Evolutionary conservation across 805 yeast genomes (phyloP).

Genomic region (Pichia sporocuriosa): DNA sequence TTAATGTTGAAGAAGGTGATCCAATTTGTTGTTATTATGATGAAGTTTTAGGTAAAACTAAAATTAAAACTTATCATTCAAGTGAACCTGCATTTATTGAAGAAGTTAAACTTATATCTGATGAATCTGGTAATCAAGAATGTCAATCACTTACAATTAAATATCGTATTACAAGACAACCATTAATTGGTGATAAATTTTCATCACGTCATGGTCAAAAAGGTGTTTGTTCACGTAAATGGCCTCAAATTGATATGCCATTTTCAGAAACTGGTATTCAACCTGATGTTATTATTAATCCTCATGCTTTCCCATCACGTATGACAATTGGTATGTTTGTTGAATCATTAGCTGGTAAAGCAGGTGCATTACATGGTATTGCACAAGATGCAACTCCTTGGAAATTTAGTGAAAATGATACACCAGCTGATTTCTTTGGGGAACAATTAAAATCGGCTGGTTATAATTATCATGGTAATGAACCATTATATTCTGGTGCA

Average conservation of each 20-base stretch:
- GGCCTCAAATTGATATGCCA: conserved; percentile 97
- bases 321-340: conserved; percentile 99
- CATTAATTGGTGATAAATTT: conserved; percentile 95
- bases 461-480: conserved; percentile 96
- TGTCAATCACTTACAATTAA: conserved; percentile 82
- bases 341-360: conserved; percentile 96
- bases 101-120: conserved; percentile 88
- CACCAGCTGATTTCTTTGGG: conserved; percentile 97
- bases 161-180: conserved; percentile 84
- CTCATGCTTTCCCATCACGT: conserved; percentile 99
- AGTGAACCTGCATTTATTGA: conserved; percentile 92
- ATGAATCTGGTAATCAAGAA: conserved; percentile 70
- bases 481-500: conserved; percentile 97
- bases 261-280: conserved; percentile 93
- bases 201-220: conserved; percentile 98
- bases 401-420: conserved; percentile 83
- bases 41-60: conserved; percentile 85
- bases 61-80: conserved; percentile 87
- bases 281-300: conserved; percentile 96
- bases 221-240: conserved; percentile 96
- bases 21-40: conserved; percentile 91
- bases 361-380: conserved; percentile 96
- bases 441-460: conserved; percentile 85
- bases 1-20: conserved; percentile 87
- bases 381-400: conserved; percentile 98